phyloP scores from a whole-genome alignment of 768 basidiomycete genomes.

The Pisolithus microcarpus region DNA sequence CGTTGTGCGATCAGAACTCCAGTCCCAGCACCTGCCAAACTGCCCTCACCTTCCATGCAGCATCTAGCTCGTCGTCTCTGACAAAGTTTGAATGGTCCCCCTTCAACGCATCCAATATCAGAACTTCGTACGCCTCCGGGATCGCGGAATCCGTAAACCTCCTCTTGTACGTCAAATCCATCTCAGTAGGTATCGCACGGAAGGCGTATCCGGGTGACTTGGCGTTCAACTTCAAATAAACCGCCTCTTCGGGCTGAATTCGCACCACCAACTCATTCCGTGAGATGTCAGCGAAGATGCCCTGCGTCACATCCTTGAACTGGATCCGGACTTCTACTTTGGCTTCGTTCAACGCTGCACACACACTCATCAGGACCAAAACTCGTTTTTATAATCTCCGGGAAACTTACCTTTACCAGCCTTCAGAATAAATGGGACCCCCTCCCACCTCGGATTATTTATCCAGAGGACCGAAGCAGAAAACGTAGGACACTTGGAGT shows the following conservation, averaged over 20 bases:
- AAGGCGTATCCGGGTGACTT: constrained; percentile 91
- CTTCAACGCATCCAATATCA: constrained; percentile 91
- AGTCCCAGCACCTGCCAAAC: not conserved
- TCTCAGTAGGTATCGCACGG: constrained; percentile 88
- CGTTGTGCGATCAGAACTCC: constrained; percentile 1
- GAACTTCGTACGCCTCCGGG: constrained; percentile 93
- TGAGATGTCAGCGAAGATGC: constrained; percentile 93
- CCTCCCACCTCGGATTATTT: constrained; percentile 96
- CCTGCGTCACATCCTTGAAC: constrained; percentile 94
- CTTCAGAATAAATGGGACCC: constrained; percentile 96
- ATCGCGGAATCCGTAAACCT: constrained; percentile 88
- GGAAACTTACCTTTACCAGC: constrained; percentile 84
- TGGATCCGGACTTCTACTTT: constrained; percentile 98
- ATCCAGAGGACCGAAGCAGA: constrained; percentile 88
- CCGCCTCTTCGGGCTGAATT: constrained; percentile 92
- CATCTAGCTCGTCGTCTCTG: constrained; percentile 92
- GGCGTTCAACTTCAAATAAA: constrained; percentile 94
- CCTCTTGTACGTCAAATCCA: constrained; percentile 97
- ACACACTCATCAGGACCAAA: not conserved
- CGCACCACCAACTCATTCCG: constrained; percentile 97
- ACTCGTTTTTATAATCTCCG: not conserved
- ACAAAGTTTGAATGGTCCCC: constrained; percentile 99
- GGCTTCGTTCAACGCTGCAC: constrained; percentile 87
- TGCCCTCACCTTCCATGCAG: constrained; percentile 85
- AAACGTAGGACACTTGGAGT: constrained; percentile 90